A percentile compares a stretch with the other conserved stretches of the same genome.
Conservation (phyloP, 2,329 filamentous ascomycete species). For the Didymella lethalis region DNA sequence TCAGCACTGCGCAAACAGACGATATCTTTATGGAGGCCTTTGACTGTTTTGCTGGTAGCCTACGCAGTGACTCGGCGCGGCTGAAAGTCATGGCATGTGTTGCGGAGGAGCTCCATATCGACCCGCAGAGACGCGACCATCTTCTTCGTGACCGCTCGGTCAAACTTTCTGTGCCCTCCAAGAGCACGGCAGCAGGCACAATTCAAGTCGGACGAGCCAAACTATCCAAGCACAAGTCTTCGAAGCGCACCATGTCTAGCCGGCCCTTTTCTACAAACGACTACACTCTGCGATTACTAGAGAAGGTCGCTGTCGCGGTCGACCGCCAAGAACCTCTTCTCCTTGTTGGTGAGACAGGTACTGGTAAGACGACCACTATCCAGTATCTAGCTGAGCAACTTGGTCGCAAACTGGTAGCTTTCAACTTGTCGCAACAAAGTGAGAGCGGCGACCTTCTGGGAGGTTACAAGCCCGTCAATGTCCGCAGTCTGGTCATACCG, state of each 20-base stretch:
- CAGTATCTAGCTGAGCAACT: conserved; percentile 88
- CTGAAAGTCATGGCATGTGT: conserved; percentile 71
- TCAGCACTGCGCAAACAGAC: conserved; percentile 74
- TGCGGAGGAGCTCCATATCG: conserved; percentile 86
- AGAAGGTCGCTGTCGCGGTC: conserved; percentile 85
- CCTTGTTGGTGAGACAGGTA: conserved; percentile 97
- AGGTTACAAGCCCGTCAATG: conserved; percentile 94
- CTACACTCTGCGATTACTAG: conserved; percentile 83
- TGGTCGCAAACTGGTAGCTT: conserved; percentile 85
- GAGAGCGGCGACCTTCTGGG: conserved; percentile 95
- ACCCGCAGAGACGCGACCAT: conserved; percentile 80
- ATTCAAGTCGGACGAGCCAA: conserved; percentile 54
- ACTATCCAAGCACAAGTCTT: conserved; percentile 54
- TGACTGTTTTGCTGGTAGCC: conserved; percentile 87
- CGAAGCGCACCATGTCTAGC: conserved; percentile 49
- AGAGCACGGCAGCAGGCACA: conserved; percentile 35
- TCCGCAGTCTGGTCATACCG: conserved; percentile 84
- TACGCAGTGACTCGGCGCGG: conserved; percentile 71
- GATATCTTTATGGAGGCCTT: conserved; percentile 92
- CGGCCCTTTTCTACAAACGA: conserved; percentile 86
- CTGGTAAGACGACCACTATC: conserved; percentile 95
- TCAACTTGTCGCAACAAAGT: conserved; percentile 97
- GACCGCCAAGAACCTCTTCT: conserved; percentile 87
- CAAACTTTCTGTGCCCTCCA: conserved; percentile 57
- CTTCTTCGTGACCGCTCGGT: conserved; percentile 78